Conservation (phyloP, 345 rosid species). For the Acer campestre region DNA sequence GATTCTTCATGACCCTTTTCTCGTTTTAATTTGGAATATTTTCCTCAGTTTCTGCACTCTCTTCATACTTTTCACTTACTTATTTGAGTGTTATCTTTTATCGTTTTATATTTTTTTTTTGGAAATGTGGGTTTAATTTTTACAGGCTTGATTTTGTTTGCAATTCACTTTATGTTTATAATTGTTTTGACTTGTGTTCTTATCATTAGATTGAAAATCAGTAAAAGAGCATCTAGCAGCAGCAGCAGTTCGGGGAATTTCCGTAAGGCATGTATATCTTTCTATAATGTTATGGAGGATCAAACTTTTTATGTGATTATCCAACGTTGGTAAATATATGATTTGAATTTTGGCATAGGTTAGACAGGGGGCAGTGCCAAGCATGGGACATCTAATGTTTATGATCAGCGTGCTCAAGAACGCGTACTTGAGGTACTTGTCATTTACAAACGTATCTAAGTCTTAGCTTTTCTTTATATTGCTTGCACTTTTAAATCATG, state of each 20-base stretch:
- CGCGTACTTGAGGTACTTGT: conserved; percentile 62
- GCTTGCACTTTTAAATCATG: neutral
- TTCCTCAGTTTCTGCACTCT: too few relatives aligned
- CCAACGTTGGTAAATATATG: conserved; percentile 5
- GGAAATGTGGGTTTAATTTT: too few relatives aligned
- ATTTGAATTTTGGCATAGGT: conserved; percentile 29
- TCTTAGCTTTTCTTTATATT: neutral
- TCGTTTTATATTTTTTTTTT: neutral
- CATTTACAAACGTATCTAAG: neutral
- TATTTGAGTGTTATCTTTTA: too few relatives aligned
- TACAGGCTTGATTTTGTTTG: neutral
- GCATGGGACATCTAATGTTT: conserved; percentile 34
- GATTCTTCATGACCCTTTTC: too few relatives aligned
- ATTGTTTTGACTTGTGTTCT: conserved; percentile 17
- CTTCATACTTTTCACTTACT: too few relatives aligned
- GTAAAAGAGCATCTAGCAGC: conserved; percentile 35
- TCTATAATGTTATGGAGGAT: neutral
- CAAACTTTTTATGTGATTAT: neutral
- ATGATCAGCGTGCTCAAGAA: conserved; percentile 53
- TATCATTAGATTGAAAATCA: conserved; percentile 49
- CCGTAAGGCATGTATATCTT: conserved; percentile 52
- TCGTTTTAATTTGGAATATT: too few relatives aligned
- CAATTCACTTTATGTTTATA: neutral
- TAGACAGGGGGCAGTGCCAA: conserved; percentile 42
- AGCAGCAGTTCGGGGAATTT: conserved; percentile 28